A percentile compares a stretch with the other conserved stretches of the same genome.
Evolutionary conservation across 208 protist genomes (phyloP).

Genomic region (Leishmania gerbilli): DNA sequence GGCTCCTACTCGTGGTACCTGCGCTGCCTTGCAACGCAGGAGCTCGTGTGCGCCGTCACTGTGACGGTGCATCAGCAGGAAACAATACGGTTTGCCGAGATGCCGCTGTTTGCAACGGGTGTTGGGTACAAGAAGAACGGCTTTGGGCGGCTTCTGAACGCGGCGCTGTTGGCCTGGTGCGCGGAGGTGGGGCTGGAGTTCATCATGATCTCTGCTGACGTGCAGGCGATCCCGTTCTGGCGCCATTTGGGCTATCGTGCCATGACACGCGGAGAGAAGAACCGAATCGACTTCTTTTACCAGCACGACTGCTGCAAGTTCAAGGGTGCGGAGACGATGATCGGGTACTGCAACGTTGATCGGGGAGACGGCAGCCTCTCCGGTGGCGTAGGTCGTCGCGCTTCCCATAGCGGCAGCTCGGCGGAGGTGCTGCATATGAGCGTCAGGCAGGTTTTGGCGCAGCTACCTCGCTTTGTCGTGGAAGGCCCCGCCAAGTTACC

Average conservation of each 20-base stretch:
- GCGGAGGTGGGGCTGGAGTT: slow-evolving; percentile 67
- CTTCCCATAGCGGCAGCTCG: background rate
- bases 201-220: slow-evolving; percentile 87
- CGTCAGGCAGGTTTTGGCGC: slow-evolving; percentile 30
- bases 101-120: slow-evolving; percentile 87
- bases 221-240: slow-evolving; percentile 87
- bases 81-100: slow-evolving; percentile 81
- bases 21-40: slow-evolving; percentile 61
- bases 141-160: slow-evolving; percentile 76
- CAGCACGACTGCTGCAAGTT: slow-evolving; percentile 91
- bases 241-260: slow-evolving; percentile 70
- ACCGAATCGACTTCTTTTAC: slow-evolving; percentile 85
- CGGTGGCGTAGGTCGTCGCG: background rate
- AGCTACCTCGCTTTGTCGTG: slow-evolving; percentile 57
- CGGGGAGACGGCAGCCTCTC: background rate
- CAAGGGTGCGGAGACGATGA: slow-evolving; percentile 81
- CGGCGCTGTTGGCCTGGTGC: slow-evolving; percentile 76
- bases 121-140: slow-evolving; percentile 88
- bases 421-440: slow-evolving; percentile 12
- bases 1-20: slow-evolving; percentile 85
- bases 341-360: slow-evolving; percentile 56
- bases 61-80: slow-evolving; percentile 77
- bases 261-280: slow-evolving; percentile 74
- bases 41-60: slow-evolving; percentile 81
- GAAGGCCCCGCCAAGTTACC: slow-evolving; percentile 38